Evolutionary conservation across 2,329 filamentous ascomycete species (phyloP), one percentile per base, ranked within the genome.

Genomic region (Aschersonia sp.): DNA sequence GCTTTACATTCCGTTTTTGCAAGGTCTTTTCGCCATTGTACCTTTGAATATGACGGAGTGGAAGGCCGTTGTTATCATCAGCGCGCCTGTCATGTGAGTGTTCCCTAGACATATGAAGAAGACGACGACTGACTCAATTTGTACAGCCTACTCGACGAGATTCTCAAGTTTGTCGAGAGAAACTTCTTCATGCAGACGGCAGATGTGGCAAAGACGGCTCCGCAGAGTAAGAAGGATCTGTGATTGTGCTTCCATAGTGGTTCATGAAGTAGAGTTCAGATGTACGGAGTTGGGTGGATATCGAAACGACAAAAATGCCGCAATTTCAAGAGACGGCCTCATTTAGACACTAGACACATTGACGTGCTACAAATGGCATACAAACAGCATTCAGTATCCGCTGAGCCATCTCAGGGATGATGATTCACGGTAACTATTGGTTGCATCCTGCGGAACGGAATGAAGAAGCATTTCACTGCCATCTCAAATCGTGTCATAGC

Each of bases 1-100:
- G 45, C 75, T 98, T 40, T 98, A 98, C 68, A 84, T 83, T 2
- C 92, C 94, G 0, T 80, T 95, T 68, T 69, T 98, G 50, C 91
- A 96, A 68, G 73, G 71, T 5, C 70, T 98, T 50, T 98, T 98
- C 71, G 86, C 85, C 40, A 97, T 98, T 54, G 68, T 95, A 53
- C 89, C 92, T 7, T 68, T 98, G 55, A 84, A 91, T 61, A 79
- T 77, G 78, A 73, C 69, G 28, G 92, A 98, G 68, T 98, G 92
- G 92, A 81, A 88, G 68, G 89, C 94, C 20, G 92, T 98, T 44
- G 60, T 96, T 53, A 66, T 74, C 32, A 92, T 97, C 61, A 96
- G 89, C 66, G 82, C 82, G 20, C 92, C 92, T 43, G 94, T 98
- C 54, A 84, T 98, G 82, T 88, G 75, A 84, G 86, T n/a, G 40